Evolutionary conservation across 257 asterid genomes (phyloP).

Genomic region (Solanum sejunctum): DNA sequence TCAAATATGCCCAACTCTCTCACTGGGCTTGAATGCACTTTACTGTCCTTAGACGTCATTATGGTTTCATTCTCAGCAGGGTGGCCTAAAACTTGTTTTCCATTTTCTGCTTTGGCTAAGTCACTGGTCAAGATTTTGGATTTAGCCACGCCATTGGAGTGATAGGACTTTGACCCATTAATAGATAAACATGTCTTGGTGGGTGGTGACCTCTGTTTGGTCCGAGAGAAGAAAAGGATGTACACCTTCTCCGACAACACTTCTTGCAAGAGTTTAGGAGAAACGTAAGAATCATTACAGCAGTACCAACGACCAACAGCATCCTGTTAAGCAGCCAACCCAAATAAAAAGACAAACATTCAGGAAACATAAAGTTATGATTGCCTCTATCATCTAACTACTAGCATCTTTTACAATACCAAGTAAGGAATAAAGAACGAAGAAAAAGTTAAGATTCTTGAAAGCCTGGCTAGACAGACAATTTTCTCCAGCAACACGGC

Average conservation of each 20-base stretch:
- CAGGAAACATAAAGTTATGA: background rate
- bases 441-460: background rate
- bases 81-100: conserved; percentile 19
- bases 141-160: conserved; percentile 37
- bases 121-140: conserved; percentile 24
- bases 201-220: conserved; percentile 63
- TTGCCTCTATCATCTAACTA: background rate
- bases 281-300: conserved; percentile 86
- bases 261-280: conserved; percentile 61
- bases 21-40: conserved; percentile 23
- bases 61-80: conserved; percentile 15
- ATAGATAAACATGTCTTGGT: conserved; percentile 26
- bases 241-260: conserved; percentile 90
- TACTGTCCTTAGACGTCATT: conserved; percentile 17
- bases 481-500: background rate
- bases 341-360: conserved; percentile 1
- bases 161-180: conserved; percentile 49
- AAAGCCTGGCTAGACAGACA: background rate
- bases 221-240: conserved; percentile 83
- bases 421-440: background rate
- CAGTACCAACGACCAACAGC: conserved; percentile 86
- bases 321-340: conserved; percentile 42
- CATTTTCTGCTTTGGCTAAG: conserved; percentile 20
- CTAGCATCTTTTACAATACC: background rate
- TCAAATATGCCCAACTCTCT: conserved; percentile 19